Evolutionary conservation across 176 grass and related monocot species (phyloP).

Genomic region (Musa beccarii): DNA sequence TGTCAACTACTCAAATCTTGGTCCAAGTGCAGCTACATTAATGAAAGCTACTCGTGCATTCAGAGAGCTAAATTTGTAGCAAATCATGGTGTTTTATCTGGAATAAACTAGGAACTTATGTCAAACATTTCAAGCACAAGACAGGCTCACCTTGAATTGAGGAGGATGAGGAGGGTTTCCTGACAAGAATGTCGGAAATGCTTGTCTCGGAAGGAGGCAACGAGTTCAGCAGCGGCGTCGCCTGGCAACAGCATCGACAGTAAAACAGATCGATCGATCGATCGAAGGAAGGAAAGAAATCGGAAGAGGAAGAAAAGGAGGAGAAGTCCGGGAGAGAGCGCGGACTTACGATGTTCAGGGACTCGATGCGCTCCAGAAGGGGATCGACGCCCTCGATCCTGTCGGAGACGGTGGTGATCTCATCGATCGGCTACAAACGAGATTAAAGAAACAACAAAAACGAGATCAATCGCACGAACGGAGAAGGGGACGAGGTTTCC

Average conservation of each 20-base stretch:
- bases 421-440: constrained; percentile 14
- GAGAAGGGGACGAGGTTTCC: not conserved
- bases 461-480: not conserved
- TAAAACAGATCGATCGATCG: not conserved
- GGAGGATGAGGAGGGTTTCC: constrained; percentile 12
- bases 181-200: constrained; percentile 14
- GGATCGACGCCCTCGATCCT: constrained; percentile 19
- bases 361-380: constrained; percentile 13
- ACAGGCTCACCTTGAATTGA: constrained; percentile 5
- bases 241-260: constrained; percentile 6
- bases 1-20: not conserved
- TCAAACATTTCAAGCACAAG: not conserved
- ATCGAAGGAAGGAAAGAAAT: no score
- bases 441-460: not conserved
- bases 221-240: constrained; percentile 19
- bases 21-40: not conserved
- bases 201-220: not conserved
- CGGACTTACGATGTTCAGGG: constrained; percentile 11
- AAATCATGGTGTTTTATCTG: not conserved
- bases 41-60: not conserved
- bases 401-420: constrained; percentile 25
- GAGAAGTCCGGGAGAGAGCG: not conserved
- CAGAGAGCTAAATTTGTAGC: not conserved
- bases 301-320: not conserved
- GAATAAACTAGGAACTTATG: not conserved